These are phyloP conservation scores for Favolaschia claudopus DNA, from an alignment of 768 basidiomycete genomes.

Conservation along the genomic window DNA sequence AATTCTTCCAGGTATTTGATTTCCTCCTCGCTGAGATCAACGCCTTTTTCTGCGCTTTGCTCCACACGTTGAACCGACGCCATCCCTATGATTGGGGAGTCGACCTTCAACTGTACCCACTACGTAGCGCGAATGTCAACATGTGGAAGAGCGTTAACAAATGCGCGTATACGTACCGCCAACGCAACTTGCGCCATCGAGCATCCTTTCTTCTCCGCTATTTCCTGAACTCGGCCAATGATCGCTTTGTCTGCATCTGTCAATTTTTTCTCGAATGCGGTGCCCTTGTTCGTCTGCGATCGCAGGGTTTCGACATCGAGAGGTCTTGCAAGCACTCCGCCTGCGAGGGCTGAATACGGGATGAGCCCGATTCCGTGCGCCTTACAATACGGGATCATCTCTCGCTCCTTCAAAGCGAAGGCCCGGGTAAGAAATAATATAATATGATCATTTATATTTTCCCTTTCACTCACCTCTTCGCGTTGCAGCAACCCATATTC, in stretches of 20 bases:
- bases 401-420: slow-evolving; percentile 45
- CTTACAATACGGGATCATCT: slow-evolving; percentile 54
- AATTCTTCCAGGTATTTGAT: slow-evolving; percentile 48
- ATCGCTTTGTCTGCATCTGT: slow-evolving; percentile 40
- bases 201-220: slow-evolving; percentile 49
- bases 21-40: slow-evolving; percentile 51
- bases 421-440: neutral
- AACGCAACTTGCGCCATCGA: slow-evolving; percentile 56
- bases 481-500: slow-evolving; percentile 62
- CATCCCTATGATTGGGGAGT: slow-evolving; percentile 41
- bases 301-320: slow-evolving; percentile 35
- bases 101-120: slow-evolving; percentile 46
- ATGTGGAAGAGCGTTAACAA: neutral
- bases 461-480: slow-evolving; percentile 56
- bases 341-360: slow-evolving; percentile 55
- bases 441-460: neutral
- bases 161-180: slow-evolving; percentile 27
- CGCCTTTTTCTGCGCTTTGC: slow-evolving; percentile 23
- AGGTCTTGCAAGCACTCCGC: slow-evolving; percentile 49
- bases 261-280: slow-evolving; percentile 27
- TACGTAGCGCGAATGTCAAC: too few species aligned
- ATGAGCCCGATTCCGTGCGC: slow-evolving; percentile 61
- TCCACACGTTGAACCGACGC: slow-evolving; percentile 28
- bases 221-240: slow-evolving; percentile 46
- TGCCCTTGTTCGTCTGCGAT: slow-evolving; percentile 23